Evolutionary conservation across 2,329 filamentous ascomycete genomes (phyloP), one percentile per base, ranked within the genome.

Genomic region (Colletotrichum destructivum): DNA sequence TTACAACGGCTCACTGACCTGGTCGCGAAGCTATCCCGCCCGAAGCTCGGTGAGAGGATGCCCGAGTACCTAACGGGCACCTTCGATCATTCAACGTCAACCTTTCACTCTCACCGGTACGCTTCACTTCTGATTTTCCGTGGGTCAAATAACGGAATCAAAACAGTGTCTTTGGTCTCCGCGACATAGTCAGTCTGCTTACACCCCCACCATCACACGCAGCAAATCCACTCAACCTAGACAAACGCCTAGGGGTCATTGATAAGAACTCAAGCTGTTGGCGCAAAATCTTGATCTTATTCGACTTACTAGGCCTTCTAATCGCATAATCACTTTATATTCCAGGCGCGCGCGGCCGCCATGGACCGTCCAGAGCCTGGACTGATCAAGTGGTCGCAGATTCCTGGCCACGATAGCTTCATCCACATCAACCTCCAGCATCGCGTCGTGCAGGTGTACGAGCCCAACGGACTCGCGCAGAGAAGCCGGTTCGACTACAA

Each of bases 361-460:
- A 88, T 90, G 87, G 88, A 90, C 75, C 86, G 89, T 57, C 88
- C 88, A 2, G 89, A 90, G 75, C 87, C 88, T 13, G 90, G 90
- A 35, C 85, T 92, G 69, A 87, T 92, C 77, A 90, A 90, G 77
- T 92, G 90, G 90, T 92, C 89, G 26, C 88, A 90, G 61, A 90
- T 89, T 73, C 83, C 88, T 21, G 81, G 82, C 15, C 82, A 87
- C 72, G 87, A 92, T 77, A 89, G 87, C 65, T 92, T 92, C 75
- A 84, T 92, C 65, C 89, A 91, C 76, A 86, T 92, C 79, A 92
- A 91, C 75, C 80, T 92, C 59, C 89, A 91, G 74, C 88, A 91
- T 73, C 87, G 89, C 52, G 84, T 90, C 49, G 87, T 91, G 47
- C 89, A 92, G 78, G 83, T 92, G 26, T 92, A 90, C 76, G 86